Evolutionary conservation across 495 filamentous ascomycete species (phyloP).

Genomic region (Aspergillus taichungensis): DNA sequence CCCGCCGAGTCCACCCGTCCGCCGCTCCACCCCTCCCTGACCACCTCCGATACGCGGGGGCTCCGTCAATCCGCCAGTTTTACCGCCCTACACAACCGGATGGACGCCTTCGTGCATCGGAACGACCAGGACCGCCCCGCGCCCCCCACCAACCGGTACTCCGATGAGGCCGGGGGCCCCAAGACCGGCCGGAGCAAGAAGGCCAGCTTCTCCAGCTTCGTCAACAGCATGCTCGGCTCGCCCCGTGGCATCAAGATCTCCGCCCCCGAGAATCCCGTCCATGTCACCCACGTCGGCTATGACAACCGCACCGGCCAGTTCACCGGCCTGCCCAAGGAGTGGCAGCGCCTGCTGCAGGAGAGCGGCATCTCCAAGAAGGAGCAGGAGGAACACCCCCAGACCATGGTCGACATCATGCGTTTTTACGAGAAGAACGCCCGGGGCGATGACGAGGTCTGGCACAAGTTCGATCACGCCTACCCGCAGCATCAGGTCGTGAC

Average conservation of each 20-base stretch:
- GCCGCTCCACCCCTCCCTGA: conserved; percentile 46
- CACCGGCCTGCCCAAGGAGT: conserved; percentile 94
- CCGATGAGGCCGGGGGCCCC: conserved; percentile 63
- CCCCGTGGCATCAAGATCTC: conserved; percentile 89
- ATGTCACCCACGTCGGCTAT: conserved; percentile 96
- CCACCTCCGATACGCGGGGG: conserved; percentile 48
- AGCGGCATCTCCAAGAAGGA: conserved; percentile 95
- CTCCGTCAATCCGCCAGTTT: conserved; percentile 79
- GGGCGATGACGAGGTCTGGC: conserved; percentile 76
- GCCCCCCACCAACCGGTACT: conserved; percentile 67
- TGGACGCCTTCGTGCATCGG: conserved; percentile 42
- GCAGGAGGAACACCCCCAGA: conserved; percentile 89
- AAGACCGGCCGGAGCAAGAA: conserved; percentile 68
- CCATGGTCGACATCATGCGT: conserved; percentile 86
- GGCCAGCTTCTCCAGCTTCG: conserved; percentile 86
- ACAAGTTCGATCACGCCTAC: conserved; percentile 87
- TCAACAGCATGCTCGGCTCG: conserved; percentile 86
- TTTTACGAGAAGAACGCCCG: conserved; percentile 94
- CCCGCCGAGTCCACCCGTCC: conserved; percentile 32
- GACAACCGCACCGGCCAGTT: conserved; percentile 96
- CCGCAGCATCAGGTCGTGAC: conserved; percentile 46
- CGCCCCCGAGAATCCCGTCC: conserved; percentile 90
- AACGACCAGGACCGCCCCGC: conserved; percentile 32
- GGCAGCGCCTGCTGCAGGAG: conserved; percentile 90
- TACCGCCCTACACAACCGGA: conserved; percentile 49